phyloP scores from a whole-genome alignment of 257 asterid species.

The Solanum sitiens region DNA sequence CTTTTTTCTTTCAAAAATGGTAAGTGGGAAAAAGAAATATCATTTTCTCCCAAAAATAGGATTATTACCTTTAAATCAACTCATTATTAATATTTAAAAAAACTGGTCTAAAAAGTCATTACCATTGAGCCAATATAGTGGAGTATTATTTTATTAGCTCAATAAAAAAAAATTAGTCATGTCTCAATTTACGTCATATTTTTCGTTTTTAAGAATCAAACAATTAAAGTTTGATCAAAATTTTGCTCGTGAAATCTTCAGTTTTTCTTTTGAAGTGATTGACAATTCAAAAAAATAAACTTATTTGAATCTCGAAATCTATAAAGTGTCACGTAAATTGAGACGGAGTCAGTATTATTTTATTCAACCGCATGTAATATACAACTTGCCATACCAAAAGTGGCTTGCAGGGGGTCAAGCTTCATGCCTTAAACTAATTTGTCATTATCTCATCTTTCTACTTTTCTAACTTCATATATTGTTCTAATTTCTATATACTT shows the following conservation, averaged over 20 bases:
- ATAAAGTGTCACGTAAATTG: no score
- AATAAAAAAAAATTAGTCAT: background rate
- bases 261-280: no score
- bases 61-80: background rate
- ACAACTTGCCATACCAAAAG: background rate
- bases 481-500: background rate
- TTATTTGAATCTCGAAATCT: fast-evolving
- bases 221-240: fast-evolving
- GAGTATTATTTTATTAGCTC: background rate
- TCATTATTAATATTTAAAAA: background rate
- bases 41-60: background rate
- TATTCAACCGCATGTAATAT: background rate
- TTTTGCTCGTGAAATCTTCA: fast-evolving
- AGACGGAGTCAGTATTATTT: fast-evolving
- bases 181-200: no score
- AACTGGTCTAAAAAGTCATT: background rate
- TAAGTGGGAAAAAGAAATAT: background rate
- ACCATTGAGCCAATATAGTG: background rate
- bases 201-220: fast-evolving
- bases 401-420: background rate
- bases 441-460: background rate
- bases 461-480: background rate
- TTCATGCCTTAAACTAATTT: background rate
- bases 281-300: no score
- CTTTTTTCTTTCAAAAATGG: background rate